Conservation (phyloP, 192 early-diverging fungal genomes). For the Rhizophagus clarus region DNA sequence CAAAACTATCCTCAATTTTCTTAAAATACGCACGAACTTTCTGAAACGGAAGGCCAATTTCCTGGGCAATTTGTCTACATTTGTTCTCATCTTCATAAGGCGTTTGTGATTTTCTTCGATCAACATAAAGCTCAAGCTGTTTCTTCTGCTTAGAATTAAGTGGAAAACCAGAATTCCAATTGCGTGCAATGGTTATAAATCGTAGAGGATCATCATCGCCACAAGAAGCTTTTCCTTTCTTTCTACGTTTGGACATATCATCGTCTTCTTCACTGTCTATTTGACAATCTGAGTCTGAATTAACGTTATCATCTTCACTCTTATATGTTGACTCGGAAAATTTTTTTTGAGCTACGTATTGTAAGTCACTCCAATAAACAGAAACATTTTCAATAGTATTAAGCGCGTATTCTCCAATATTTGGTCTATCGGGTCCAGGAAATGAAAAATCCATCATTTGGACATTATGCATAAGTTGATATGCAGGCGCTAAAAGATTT, state of each 20-base stretch:
- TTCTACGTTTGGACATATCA: background rate
- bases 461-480: conserved; percentile 27
- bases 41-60: conserved; percentile 17
- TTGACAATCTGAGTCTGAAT: conserved; percentile 5
- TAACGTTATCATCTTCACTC: background rate
- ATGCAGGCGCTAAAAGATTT: conserved; percentile 22
- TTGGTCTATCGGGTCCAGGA: conserved; percentile 14
- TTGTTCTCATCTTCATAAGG: conserved; percentile 32
- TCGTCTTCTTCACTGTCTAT: background rate
- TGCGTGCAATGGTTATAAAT: conserved; percentile 25
- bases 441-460: conserved; percentile 34
- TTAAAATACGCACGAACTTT: conserved; percentile 31
- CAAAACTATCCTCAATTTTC: conserved; percentile 27
- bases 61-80: conserved; percentile 31
- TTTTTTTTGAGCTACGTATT: conserved; percentile 32
- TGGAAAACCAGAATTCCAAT: conserved; percentile 33
- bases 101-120: conserved; percentile 30
- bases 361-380: conserved; percentile 36
- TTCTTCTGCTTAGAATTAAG: conserved; percentile 20
- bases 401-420: conserved; percentile 27
- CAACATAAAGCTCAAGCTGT: conserved; percentile 32
- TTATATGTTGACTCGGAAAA: background rate
- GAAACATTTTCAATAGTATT: conserved; percentile 29
- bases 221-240: background rate
- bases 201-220: conserved; percentile 22